Conservation (phyloP, 371 early-diverging fungal species). For the Mucor racemosus region DNA sequence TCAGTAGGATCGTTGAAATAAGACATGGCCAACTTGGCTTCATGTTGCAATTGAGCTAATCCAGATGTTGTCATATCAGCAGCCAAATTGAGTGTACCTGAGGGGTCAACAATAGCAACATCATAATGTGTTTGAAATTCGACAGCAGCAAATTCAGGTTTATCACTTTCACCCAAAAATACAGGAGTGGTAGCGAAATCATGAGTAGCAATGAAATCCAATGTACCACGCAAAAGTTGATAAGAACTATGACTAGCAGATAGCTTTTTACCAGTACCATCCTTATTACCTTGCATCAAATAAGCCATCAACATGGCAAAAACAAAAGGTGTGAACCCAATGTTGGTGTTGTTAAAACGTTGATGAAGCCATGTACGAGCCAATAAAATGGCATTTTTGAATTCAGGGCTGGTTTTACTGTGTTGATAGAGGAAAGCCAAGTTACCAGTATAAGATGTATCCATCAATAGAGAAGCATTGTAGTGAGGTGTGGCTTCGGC, state of each 20-base stretch:
- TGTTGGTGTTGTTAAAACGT: slow-evolving; percentile 57
- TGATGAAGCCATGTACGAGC: slow-evolving; percentile 87
- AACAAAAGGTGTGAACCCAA: slow-evolving; percentile 76
- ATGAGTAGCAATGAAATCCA: slow-evolving; percentile 82
- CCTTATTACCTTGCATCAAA: slow-evolving; percentile 71
- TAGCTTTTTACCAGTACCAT: slow-evolving; percentile 64
- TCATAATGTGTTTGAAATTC: slow-evolving; percentile 71
- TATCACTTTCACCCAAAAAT: slow-evolving; percentile 63
- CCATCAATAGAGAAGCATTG: slow-evolving; percentile 84
- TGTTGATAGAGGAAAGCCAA: slow-evolving; percentile 82
- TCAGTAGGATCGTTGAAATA: slow-evolving; percentile 71
- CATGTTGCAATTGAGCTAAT: slow-evolving; percentile 71
- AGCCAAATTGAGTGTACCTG: slow-evolving; percentile 83
- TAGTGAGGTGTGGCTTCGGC: slow-evolving; percentile 85
- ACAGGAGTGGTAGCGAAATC: slow-evolving; percentile 77
- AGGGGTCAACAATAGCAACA: slow-evolving; percentile 84
- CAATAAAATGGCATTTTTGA: slow-evolving; percentile 79
- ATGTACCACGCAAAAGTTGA: slow-evolving; percentile 82
- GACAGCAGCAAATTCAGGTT: slow-evolving; percentile 60
- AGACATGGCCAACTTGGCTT: slow-evolving; percentile 65
- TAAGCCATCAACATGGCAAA: slow-evolving; percentile 87
- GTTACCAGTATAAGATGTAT: slow-evolving; percentile 74
- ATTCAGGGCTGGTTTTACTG: slow-evolving; percentile 70
- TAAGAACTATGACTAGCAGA: slow-evolving; percentile 81
- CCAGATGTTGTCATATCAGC: slow-evolving; percentile 62